Percentiles rank a stretch among this genome's conserved stretches.
phyloP scores from a whole-genome alignment of 805 yeast genomes.

The Lachancea nothofagi region DNA sequence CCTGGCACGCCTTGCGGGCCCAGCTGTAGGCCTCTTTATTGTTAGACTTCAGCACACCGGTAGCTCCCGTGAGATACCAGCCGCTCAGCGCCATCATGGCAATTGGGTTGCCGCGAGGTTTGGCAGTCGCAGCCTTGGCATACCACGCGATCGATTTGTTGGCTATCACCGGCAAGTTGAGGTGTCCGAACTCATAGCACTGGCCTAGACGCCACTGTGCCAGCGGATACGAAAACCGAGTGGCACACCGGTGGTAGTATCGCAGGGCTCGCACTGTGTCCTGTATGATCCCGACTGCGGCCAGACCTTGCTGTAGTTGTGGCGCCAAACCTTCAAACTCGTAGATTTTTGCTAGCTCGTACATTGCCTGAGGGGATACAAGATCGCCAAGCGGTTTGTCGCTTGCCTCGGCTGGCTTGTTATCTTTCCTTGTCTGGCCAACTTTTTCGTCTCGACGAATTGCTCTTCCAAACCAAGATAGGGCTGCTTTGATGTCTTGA shows the following conservation, averaged over 20 bases:
- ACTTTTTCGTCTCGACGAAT: slow-evolving; percentile 1
- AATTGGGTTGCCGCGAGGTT: slow-evolving; percentile 52
- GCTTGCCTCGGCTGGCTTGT: background rate
- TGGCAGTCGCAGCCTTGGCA: slow-evolving; percentile 48
- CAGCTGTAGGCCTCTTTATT: slow-evolving; percentile 63
- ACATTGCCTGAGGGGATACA: slow-evolving; percentile 48
- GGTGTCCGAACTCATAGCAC: slow-evolving; percentile 65
- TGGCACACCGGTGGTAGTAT: slow-evolving; percentile 55
- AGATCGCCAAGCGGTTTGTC: slow-evolving; percentile 15
- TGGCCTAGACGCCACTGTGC: slow-evolving; percentile 69
- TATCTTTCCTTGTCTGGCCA: background rate
- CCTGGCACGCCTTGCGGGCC: slow-evolving; percentile 49
- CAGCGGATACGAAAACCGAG: slow-evolving; percentile 50
- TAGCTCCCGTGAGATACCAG: slow-evolving; percentile 71
- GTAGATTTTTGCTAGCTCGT: slow-evolving; percentile 51
- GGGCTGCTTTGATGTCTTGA: slow-evolving; percentile 36
- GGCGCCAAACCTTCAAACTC: slow-evolving; percentile 40
- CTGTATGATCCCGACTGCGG: slow-evolving; percentile 15
- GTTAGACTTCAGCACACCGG: slow-evolving; percentile 46
- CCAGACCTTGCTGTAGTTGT: slow-evolving; percentile 15
- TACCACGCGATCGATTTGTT: slow-evolving; percentile 69
- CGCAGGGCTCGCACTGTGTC: slow-evolving; percentile 42
- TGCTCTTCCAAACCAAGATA: slow-evolving; percentile 50
- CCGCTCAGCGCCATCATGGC: slow-evolving; percentile 71
- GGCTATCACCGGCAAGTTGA: slow-evolving; percentile 48